Base-by-base conservation (phyloP, 768 basidiomycete species). In the Hericium coralloides region DNA sequence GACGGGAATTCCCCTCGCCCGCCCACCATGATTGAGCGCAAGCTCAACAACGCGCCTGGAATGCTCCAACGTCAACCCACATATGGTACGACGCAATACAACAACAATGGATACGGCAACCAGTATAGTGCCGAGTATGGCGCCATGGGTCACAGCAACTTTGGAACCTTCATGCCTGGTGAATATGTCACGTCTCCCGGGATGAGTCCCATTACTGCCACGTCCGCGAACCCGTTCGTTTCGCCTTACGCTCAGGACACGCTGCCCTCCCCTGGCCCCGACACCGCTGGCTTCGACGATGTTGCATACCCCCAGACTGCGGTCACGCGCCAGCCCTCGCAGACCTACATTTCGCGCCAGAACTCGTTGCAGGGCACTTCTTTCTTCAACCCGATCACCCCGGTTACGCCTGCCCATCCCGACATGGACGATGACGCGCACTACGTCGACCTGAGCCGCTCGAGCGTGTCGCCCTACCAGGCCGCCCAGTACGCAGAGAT, bases 401-500 rank as follows among this genome's bases (percentile, higher is more conserved):
- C 51, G 20, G 55, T 20, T 8, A 43, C 59, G 20, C 54, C 53
- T 20, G 38, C 50, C 49, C 25, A 12, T n/a, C 45, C 39, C 53
- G 48, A 51, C 9, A 31, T 31, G 31, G 31, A 31, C 31, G n/a
- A 49, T 9, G 64, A 66, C 41, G 64, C 72, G 12, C 79, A 83
- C 58, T 88, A 89, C 56, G 74, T 82, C 38, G 83, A 89, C 62
- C 73, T 90, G 43, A 73, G 70, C 65, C 77, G 88, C 47, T 82
- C 83, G 17, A 87, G 86, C 63, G 79, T 88, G 2, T 82, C 86
- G 3, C 87, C 87, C 0, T 87, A 77, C 76, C 88, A 90, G 65
- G 87, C 84, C 41, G 77, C 75, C 0, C 89, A 90, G 66, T 89
- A 89, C 63, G 79, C 75, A 18, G 87, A 85, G 63, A 88, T 89